phyloP scores from a whole-genome alignment of 202 grass and related monocot species.

The Zoysia matrella region DNA sequence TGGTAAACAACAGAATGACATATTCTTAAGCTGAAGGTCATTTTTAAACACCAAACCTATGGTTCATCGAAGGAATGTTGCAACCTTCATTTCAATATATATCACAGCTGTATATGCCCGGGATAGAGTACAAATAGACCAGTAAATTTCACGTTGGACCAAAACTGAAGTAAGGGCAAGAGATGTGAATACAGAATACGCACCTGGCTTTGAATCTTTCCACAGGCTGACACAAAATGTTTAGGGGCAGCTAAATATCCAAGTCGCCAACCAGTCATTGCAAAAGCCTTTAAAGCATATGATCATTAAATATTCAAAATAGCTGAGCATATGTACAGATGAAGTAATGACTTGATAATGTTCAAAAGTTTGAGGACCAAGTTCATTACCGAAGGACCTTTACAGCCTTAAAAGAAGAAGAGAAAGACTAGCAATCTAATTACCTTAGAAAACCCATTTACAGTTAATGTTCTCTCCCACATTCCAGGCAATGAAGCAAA shows the following conservation, averaged over 20 bases:
- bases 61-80: constrained; percentile 22
- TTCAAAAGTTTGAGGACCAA: background rate
- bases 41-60: constrained; percentile 24
- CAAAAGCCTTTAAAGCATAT: constrained; percentile 76
- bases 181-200: background rate
- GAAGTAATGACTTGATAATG: constrained; percentile 8
- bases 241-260: constrained; percentile 89
- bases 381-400: background rate
- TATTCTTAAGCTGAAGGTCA: constrained; percentile 16
- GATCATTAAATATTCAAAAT: constrained; percentile 26
- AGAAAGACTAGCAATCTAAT: constrained; percentile 1
- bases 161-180: constrained; percentile 21
- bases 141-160: background rate
- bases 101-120: background rate
- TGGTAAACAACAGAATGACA: background rate
- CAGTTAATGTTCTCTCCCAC: constrained; percentile 91
- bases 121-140: background rate
- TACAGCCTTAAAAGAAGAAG: constrained; percentile 21
- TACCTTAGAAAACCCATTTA: constrained; percentile 98
- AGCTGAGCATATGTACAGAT: constrained; percentile 15
- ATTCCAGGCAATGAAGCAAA: constrained; percentile 95
- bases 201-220: constrained; percentile 97
- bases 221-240: constrained; percentile 85
- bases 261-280: constrained; percentile 96
- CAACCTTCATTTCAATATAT: constrained; percentile 11